Conservation (phyloP, 768 basidiomycete genomes). For the Leucogyrophana mollusca region DNA sequence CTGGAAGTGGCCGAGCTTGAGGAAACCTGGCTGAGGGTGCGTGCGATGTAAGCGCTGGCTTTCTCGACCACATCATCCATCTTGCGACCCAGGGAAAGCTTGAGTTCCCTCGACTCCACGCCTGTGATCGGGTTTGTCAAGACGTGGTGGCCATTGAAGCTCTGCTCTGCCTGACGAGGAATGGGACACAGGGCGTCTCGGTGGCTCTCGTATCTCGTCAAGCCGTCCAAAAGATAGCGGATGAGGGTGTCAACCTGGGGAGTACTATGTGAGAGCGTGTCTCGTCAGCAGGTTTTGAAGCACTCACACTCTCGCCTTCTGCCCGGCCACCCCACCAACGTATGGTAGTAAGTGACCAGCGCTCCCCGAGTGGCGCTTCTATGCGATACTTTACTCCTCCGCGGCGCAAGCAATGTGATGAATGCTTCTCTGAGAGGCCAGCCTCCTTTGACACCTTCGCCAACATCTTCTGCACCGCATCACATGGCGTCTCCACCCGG, state of each 20-base stretch:
- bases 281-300: not conserved
- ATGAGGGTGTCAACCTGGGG: constrained; percentile 35
- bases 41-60: too few species aligned
- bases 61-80: not conserved
- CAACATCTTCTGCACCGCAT: constrained; percentile 13
- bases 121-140: constrained; percentile 11
- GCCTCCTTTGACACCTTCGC: constrained; percentile 18
- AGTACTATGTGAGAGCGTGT: not conserved
- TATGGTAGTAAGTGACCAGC: constrained; percentile 33
- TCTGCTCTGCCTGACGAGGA: constrained; percentile 13
- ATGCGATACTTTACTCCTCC: constrained; percentile 40
- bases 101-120: constrained; percentile 16
- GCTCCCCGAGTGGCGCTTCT: constrained; percentile 30
- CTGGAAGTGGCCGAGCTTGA: too few species aligned
- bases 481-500: constrained; percentile 14
- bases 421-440: constrained; percentile 16
- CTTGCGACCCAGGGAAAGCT: constrained; percentile 4
- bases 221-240: constrained; percentile 33
- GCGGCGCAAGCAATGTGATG: constrained; percentile 38
- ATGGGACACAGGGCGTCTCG: constrained; percentile 28
- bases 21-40: too few species aligned
- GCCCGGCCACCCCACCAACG: constrained; percentile 40
- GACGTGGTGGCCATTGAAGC: constrained; percentile 28
- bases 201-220: constrained; percentile 31
- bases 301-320: constrained; percentile 1